Conservation (phyloP, 306 rosid genomes). For the Quercus agrifolia region DNA sequence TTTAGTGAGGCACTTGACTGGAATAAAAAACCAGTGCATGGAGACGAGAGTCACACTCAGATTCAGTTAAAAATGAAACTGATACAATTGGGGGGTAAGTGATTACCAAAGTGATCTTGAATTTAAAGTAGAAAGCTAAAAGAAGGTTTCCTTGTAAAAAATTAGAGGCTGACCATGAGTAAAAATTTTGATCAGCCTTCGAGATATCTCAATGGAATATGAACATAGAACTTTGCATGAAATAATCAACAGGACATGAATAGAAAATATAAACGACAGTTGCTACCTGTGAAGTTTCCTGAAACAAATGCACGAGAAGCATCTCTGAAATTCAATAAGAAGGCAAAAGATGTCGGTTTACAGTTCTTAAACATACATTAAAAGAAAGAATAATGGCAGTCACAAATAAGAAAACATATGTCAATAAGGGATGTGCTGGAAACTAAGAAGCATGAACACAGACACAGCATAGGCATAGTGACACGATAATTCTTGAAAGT, state of each 20-base stretch:
- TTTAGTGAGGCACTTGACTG: too few relatives aligned
- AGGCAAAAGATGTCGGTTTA: conserved; percentile 14
- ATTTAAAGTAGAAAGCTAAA: background rate
- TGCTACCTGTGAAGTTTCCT: conserved; percentile 91
- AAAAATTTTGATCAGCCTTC: background rate
- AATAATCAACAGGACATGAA: background rate
- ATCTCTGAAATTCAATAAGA: conserved; percentile 50
- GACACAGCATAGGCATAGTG: too few relatives aligned
- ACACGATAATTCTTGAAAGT: too few relatives aligned
- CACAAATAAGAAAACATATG: background rate
- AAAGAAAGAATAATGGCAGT: background rate
- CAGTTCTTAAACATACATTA: background rate
- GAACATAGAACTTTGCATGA: background rate
- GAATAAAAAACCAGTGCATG: too few relatives aligned
- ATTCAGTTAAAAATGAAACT: too few relatives aligned
- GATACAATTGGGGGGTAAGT: background rate
- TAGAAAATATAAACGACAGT: background rate
- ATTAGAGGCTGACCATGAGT: background rate
- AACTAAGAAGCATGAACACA: too few relatives aligned
- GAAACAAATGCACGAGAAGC: conserved; percentile 99
- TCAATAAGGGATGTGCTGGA: background rate
- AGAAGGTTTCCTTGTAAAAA: background rate
- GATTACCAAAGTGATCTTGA: background rate
- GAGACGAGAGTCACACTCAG: too few relatives aligned
- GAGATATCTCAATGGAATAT: background rate